Conservation (phyloP, 2,329 filamentous ascomycete genomes). For the Fusarium albosuccineum region DNA sequence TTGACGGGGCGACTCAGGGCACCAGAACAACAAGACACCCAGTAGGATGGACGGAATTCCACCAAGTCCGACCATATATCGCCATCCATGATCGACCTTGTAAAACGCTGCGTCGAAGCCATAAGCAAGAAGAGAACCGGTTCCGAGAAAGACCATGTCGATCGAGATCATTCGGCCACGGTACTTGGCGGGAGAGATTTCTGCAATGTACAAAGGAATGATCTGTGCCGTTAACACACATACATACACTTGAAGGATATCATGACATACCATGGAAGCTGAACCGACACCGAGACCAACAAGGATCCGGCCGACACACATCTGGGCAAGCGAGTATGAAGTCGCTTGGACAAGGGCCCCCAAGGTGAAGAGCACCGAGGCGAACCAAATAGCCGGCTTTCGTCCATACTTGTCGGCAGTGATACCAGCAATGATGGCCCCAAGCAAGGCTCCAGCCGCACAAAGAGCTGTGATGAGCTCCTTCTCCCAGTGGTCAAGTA, state of each 20-base stretch:
- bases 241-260: not conserved
- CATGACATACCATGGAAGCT: conserved; percentile 55
- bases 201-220: conserved; percentile 45
- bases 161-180: conserved; percentile 44
- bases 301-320: conserved; percentile 37
- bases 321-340: conserved; percentile 35
- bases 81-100: conserved; percentile 47
- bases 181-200: conserved; percentile 41
- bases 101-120: conserved; percentile 51
- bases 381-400: conserved; percentile 35
- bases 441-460: conserved; percentile 39
- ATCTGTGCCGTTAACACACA: conserved; percentile 18
- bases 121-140: conserved; percentile 38
- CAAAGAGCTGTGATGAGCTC: conserved; percentile 40
- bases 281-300: conserved; percentile 57
- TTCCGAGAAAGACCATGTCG: conserved; percentile 41
- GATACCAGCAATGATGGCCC: conserved; percentile 40
- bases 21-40: conserved; percentile 34
- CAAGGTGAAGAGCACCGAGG: conserved; percentile 38
- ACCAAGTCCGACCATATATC: conserved; percentile 37
- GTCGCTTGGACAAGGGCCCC: conserved; percentile 39
- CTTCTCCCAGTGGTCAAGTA: conserved; percentile 28
- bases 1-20: conserved; percentile 39
- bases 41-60: conserved; percentile 38
- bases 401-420: conserved; percentile 40